Evolutionary conservation across 164 flowering plant species (phyloP), one percentile per base, ranked within the genome.

Genomic region (Tinospora cordifolia): DNA sequence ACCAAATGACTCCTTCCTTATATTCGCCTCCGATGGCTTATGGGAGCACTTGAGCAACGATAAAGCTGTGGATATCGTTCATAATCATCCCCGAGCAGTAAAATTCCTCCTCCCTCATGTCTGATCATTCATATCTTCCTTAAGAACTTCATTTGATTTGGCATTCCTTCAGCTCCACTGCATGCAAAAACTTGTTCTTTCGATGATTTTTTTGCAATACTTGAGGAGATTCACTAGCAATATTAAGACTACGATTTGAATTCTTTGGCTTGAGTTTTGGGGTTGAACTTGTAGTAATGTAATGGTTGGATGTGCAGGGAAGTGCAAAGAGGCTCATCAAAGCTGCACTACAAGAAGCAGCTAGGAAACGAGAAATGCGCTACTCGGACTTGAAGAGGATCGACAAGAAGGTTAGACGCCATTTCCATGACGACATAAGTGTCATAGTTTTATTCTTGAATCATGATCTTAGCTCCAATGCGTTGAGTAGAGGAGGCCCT

Each of bases 11-110:
- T 83, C 83, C 51, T 91, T 91, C 76, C 85, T 91, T 65, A 89
- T 91, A 77, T 89, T 91, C 81, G 97, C 97, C 62, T 91, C 97
- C 38, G 97, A 91, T 85, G 97, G 97, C 69, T 84, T 91, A 9
- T 91, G 97, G 97, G 97, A 91, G 68, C 94, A 91, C 81, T 78
- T 91, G 84, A 87, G 85, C 79, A 87, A 91, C 79, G 89, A 91
- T 71, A 75, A 77, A 70, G 97, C 92, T 60, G 96, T 88, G 62
- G 91, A 86, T 6, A 87, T 90, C 67, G 97, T 91, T 75, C 82
- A 88, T 47, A 87, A 70, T 59, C 74, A 86, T 81, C 92, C 97
- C 39, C 87, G 70, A 22, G 78, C 85, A n/a, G 96, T 90, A 87
- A 88, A 86, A 54, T 71, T 66, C 4, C 63, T 34, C 9, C 60